Base-by-base conservation (phyloP, 2,329 filamentous ascomycete species). In the Rhynchosporium agropyri region DNA sequence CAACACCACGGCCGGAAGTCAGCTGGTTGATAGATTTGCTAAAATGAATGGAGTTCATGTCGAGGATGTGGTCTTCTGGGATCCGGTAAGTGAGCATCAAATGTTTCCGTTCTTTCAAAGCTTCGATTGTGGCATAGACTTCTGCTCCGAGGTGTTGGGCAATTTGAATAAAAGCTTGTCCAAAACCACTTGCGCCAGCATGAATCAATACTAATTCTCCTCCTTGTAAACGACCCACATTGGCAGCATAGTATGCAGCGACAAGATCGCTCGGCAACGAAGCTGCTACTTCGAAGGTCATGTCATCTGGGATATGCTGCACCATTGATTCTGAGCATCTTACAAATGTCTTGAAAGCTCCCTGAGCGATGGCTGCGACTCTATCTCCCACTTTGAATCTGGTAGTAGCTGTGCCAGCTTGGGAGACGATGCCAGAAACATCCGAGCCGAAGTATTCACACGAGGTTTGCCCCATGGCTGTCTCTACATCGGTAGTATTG, bases 371-470 rank as follows among this genome's bases (percentile, higher is more conserved):
- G 10, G 48, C 55, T 15, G 50, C 31, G 15, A 76, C 72, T 40
- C 70, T 65, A 42, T 75, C 71, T 12, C 73, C 73, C 38, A 68
- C 62, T n/a, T 69, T 64, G 33, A 74, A 55, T 13, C 71, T 53
- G 9, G 63, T 65, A 1, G 63, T 68, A 20, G 67, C 65, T 26
- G 65, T 61, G 2, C 75, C 75, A 10, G 73, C 61, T 8, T 63
- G 63, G 2, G 42, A 40, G n/a, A 62, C 53, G 12, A 62, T 31
- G 15, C 60, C 60, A 3, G 60, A 49, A 28, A 46, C 33, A 29
- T 62, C 60, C 1, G 33, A 20, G 20, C 60, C 60, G 15, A 62
- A 38, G 5, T 28, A 9, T 4, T 38, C 53, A 10, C 28, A 42
- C 3, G 53, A 51, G n/a, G 26, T 51, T 26, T 58, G 33, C 1